A percentile compares a stretch with the other conserved stretches of the same genome.
Conservation (phyloP, 768 basidiomycete genomes). For the Tulasnella sp. region DNA sequence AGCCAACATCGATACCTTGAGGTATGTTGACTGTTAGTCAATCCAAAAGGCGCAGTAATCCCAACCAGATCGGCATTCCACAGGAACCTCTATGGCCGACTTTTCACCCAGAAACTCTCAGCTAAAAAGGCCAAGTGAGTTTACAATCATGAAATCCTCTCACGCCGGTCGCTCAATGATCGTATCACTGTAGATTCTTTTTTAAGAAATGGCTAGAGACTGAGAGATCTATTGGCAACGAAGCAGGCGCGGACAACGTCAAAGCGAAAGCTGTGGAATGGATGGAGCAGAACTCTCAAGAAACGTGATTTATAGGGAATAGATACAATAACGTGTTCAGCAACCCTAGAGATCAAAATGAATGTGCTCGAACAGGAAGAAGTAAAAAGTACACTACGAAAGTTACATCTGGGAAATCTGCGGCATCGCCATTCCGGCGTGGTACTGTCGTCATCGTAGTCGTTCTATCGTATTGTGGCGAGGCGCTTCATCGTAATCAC, state of each 20-base stretch:
- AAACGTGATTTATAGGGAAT: slow-evolving; percentile 7
- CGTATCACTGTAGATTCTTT: slow-evolving; percentile 47
- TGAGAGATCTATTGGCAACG: slow-evolving; percentile 79
- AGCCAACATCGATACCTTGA: slow-evolving; percentile 63
- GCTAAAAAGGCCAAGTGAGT: slow-evolving; percentile 91
- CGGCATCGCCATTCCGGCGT: neutral
- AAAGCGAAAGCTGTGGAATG: slow-evolving; percentile 89
- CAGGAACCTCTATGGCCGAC: slow-evolving; percentile 80
- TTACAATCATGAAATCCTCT: neutral
- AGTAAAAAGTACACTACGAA: neutral
- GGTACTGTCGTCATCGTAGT: slow-evolving; percentile 9
- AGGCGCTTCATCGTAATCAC: slow-evolving; percentile 51
- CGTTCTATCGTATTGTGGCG: slow-evolving; percentile 6
- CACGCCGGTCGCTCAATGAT: slow-evolving; percentile 16
- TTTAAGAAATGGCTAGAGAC: slow-evolving; percentile 97
- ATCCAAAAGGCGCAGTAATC: too few species aligned
- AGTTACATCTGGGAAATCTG: slow-evolving; percentile 42
- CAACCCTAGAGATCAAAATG: slow-evolving; percentile 4
- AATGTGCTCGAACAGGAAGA: neutral
- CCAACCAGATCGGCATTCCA: too few species aligned
- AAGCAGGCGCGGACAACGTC: slow-evolving; percentile 64
- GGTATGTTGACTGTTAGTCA: too few species aligned
- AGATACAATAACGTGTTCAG: slow-evolving; percentile 13
- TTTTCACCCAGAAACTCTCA: slow-evolving; percentile 77
- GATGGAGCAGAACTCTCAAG: slow-evolving; percentile 40